phyloP scores from a whole-genome alignment of 2,329 filamentous ascomycete genomes.

The Pseudocercospora eumusae region DNA sequence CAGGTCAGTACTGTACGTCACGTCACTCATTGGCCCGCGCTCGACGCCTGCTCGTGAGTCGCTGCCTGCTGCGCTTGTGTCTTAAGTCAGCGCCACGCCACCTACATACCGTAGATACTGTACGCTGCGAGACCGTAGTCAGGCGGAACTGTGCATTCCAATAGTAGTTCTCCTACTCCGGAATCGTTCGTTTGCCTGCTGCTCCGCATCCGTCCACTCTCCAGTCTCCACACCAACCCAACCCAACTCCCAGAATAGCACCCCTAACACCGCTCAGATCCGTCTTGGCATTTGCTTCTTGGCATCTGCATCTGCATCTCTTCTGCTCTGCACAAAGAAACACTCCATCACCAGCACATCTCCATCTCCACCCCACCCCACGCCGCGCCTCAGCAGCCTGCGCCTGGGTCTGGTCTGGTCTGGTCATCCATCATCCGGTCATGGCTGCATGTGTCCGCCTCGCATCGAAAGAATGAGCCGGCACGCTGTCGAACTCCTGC shows the following conservation, averaged over 20 bases:
- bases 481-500: slow-evolving; percentile 17
- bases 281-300: slow-evolving; percentile 8
- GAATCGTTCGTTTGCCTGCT: neutral
- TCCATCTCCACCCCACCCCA: neutral
- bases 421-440: slow-evolving; percentile 7
- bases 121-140: neutral
- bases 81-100: no score
- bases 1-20: no score
- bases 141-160: slow-evolving; percentile 1
- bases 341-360: slow-evolving; percentile 8
- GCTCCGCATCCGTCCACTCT: no score
- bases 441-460: slow-evolving; percentile 20
- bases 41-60: neutral
- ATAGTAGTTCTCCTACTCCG: no score
- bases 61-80: neutral
- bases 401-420: no score
- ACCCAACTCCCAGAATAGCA: slow-evolving; percentile 1
- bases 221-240: slow-evolving; percentile 1
- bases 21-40: neutral
- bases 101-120: no score
- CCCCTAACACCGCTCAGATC: neutral
- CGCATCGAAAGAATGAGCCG: slow-evolving; percentile 27
- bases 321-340: neutral
- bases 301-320: no score
- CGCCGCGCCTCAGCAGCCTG: slow-evolving; percentile 3